phyloP scores from a whole-genome alignment of 1,284 basidiomycete genomes.

The Lentinus polychrous region DNA sequence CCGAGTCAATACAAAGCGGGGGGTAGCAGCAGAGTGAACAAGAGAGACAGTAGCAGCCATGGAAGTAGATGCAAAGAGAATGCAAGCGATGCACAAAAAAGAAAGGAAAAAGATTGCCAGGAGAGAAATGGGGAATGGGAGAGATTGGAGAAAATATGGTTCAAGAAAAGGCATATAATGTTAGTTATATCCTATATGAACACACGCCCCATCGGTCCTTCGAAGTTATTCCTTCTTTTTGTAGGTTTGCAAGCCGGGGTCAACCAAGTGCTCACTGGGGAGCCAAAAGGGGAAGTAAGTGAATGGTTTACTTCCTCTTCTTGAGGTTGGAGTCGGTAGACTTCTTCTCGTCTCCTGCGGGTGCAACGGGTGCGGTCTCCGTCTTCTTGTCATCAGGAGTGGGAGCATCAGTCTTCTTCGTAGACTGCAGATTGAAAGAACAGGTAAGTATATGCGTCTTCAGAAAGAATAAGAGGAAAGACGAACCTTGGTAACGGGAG shows the following conservation, averaged over 20 bases:
- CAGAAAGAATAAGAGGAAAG: slow-evolving; percentile 3
- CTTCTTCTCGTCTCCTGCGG: slow-evolving; percentile 62
- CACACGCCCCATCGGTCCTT: too few relatives aligned
- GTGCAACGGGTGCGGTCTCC: slow-evolving; percentile 56
- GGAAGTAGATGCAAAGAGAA: too few relatives aligned
- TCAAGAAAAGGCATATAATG: too few relatives aligned
- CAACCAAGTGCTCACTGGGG: too few relatives aligned
- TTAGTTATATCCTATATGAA: too few relatives aligned
- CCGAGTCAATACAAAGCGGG: slow-evolving; percentile 9
- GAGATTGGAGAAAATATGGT: too few relatives aligned
- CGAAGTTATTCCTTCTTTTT: too few relatives aligned
- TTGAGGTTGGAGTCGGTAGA: slow-evolving; percentile 43
- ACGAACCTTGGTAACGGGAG: slow-evolving; percentile 56
- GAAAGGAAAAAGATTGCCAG: too few relatives aligned
- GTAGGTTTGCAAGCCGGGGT: too few relatives aligned
- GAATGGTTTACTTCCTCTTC: slow-evolving; percentile 41
- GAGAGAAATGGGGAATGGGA: too few relatives aligned
- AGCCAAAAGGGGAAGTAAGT: neutral
- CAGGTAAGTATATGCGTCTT: neutral
- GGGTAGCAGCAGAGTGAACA: neutral
- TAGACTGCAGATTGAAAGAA: slow-evolving; percentile 33
- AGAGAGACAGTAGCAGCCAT: neutral
- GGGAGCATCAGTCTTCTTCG: slow-evolving; percentile 69
- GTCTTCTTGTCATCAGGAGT: slow-evolving; percentile 60
- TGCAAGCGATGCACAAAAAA: too few relatives aligned